These are phyloP conservation scores for Soucietia sequanensis DNA, from an alignment of 805 yeast genomes.

Conservation along the genomic window DNA sequence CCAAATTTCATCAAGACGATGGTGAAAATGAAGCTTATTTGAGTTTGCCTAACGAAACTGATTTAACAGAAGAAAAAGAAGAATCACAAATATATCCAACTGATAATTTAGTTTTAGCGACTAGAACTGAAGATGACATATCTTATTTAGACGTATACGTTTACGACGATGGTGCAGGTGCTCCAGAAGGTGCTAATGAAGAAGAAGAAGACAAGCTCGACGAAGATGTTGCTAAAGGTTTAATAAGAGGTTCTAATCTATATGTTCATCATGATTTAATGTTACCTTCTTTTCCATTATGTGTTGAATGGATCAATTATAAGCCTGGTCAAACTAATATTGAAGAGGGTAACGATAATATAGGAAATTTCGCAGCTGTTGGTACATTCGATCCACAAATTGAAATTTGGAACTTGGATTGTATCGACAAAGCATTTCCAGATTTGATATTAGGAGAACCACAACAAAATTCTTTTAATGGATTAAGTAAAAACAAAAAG, in stretches of 20 bases:
- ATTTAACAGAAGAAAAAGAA: constrained; percentile 70
- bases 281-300: constrained; percentile 95
- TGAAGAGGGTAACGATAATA: constrained; percentile 35
- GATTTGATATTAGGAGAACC: constrained; percentile 88
- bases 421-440: constrained; percentile 91
- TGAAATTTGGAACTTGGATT: constrained; percentile 95
- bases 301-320: constrained; percentile 92
- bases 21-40: constrained; percentile 60
- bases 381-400: constrained; percentile 98
- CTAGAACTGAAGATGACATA: constrained; percentile 94
- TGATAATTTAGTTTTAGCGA: constrained; percentile 84
- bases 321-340: constrained; percentile 50
- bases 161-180: constrained; percentile 91
- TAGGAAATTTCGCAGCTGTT: constrained; percentile 91
- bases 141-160: constrained; percentile 91
- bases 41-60: constrained; percentile 61
- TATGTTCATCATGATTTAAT: constrained; percentile 96
- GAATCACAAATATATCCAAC: constrained; percentile 86
- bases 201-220: constrained; percentile 67
- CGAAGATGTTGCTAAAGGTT: constrained; percentile 72
- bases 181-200: constrained; percentile 64
- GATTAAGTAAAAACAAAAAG: constrained; percentile 44
- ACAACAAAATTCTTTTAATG: constrained; percentile 40
- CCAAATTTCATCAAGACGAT: constrained; percentile 49
- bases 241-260: constrained; percentile 68